A percentile compares a stretch with the other conserved stretches of the same genome.
phyloP scores from a whole-genome alignment of 202 grass and related monocot species.

The Eragrostis tef region DNA sequence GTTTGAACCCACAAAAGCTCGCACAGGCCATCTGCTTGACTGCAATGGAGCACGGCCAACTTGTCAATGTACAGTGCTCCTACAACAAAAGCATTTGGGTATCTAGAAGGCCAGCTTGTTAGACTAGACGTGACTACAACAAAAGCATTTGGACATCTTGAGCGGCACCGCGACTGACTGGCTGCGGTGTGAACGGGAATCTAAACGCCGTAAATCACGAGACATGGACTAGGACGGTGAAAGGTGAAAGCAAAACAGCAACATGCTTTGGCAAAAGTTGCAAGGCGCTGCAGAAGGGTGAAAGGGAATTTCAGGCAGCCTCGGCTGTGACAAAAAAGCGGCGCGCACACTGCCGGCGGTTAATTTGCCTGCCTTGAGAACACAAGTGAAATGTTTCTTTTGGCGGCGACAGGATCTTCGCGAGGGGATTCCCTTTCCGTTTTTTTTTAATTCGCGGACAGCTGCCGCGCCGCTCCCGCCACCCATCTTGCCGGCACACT shows the following conservation, averaged over 20 bases:
- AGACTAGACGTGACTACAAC: too few relatives aligned
- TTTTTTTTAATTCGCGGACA: conserved; percentile 41
- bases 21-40: too few relatives aligned
- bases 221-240: background rate
- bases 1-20: background rate
- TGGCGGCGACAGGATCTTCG: conserved; percentile 47
- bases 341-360: background rate
- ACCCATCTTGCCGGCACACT: background rate
- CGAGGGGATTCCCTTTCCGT: conserved; percentile 2
- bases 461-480: background rate
- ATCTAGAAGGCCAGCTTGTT: too few relatives aligned
- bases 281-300: too few relatives aligned
- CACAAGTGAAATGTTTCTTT: conserved; percentile 24
- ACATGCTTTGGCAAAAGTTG: background rate
- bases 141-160: too few relatives aligned
- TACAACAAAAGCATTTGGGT: too few relatives aligned
- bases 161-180: too few relatives aligned
- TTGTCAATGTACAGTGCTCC: background rate
- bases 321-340: conserved; percentile 11
- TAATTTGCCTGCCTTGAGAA: background rate
- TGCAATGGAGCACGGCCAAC: background rate
- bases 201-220: background rate
- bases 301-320: background rate
- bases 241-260: background rate
- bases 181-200: background rate